Percentiles rank a stretch among this genome's conserved stretches.
phyloP scores from a whole-genome alignment of 1,139 yeast genomes.

The Spathaspora sp. region DNA sequence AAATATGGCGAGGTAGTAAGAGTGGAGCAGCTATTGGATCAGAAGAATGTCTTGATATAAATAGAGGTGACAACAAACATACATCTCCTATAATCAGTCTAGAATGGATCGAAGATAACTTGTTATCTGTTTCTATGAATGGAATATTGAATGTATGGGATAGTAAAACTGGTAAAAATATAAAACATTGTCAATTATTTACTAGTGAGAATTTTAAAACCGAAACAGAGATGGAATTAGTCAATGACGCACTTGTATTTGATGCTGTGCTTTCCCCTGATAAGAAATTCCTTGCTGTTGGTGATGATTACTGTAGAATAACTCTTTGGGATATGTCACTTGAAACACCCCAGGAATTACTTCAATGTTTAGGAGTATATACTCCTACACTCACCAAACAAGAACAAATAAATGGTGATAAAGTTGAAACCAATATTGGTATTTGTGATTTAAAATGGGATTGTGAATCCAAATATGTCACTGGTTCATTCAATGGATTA shows the following conservation, averaged over 20 bases:
- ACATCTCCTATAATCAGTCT: constrained; percentile 56
- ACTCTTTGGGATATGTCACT: constrained; percentile 41
- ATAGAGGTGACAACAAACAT: constrained; percentile 31
- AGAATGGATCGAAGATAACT: constrained; percentile 46
- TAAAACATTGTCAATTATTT: constrained; percentile 26
- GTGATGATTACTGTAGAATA: constrained; percentile 61
- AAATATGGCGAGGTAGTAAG: constrained; percentile 63
- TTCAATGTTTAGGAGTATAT: constrained; percentile 28
- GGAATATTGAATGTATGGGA: constrained; percentile 75
- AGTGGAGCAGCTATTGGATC: constrained; percentile 13
- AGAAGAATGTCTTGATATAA: constrained; percentile 38
- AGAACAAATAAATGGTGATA: constrained; percentile 5
- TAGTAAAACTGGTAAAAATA: constrained; percentile 36
- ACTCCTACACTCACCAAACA: constrained; percentile 13
- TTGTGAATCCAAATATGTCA: constrained; percentile 27
- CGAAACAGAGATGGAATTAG: constrained; percentile 8
- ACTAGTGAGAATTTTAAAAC: constrained; percentile 22
- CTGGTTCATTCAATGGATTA: constrained; percentile 43
- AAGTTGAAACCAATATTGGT: constrained; percentile 20
- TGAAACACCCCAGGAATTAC: constrained; percentile 10
- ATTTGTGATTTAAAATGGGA: constrained; percentile 49
- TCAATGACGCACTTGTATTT: constrained; percentile 33
- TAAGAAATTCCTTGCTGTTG: constrained; percentile 52
- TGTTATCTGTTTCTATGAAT: constrained; percentile 58
- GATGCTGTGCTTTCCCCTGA: constrained; percentile 53